phyloP scores from a whole-genome alignment of 257 asterid genomes.

The Solanum rostratum region DNA sequence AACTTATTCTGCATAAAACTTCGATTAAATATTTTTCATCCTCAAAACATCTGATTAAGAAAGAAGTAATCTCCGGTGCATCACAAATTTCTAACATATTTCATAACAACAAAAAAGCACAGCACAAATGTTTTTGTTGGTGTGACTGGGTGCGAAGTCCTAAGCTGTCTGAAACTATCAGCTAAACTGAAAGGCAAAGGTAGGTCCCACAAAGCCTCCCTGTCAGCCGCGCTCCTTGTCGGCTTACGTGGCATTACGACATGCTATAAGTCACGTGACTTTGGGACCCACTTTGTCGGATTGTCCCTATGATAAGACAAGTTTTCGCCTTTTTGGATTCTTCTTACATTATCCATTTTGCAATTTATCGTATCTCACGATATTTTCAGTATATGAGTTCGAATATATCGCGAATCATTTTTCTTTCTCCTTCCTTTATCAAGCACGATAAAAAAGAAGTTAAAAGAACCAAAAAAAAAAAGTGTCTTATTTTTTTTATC shows the following conservation, averaged over 20 bases:
- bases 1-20: no score
- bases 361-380: neutral
- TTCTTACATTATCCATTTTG: neutral
- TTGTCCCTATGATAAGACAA: conserved; percentile 19
- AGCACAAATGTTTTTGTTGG: neutral
- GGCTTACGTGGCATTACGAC: conserved; percentile 5
- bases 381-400: neutral
- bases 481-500: no score
- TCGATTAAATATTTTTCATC: no score
- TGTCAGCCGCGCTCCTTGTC: conserved; percentile 8
- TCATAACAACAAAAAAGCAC: neutral
- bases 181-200: neutral
- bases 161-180: conserved; percentile 3
- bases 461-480: no score
- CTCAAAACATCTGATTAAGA: no score
- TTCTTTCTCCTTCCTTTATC: no score
- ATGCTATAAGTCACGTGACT: conserved; percentile 9
- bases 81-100: no score
- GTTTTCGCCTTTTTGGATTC: conserved; percentile 1
- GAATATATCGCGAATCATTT: no score
- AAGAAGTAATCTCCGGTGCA: no score
- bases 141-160: neutral
- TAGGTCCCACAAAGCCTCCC: neutral
- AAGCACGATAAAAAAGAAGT: no score
- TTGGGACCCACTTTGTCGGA: conserved; percentile 22